Base-by-base conservation (phyloP, 176 grass and related monocot species). In the Eragrostis curvula region DNA sequence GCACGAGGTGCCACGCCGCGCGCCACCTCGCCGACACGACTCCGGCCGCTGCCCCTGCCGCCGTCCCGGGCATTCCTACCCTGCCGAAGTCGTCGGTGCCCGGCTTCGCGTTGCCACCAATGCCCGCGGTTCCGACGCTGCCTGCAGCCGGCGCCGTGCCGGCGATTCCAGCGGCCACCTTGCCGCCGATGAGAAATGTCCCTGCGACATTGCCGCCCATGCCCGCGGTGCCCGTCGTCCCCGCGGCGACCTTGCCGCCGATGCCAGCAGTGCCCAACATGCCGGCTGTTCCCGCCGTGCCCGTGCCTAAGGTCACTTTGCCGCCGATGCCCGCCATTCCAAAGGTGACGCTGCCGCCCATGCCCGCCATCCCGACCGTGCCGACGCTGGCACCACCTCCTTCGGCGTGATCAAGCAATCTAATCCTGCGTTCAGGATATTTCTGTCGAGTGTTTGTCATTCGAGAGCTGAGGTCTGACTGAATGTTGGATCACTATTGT, bases 361-460 rank as follows among this genome's bases (percentile, higher is more conserved):
- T 75, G 52, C 73, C 74, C 0, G 44, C 75, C 30, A 66, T 73
- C 73, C 82, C 82, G 1, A 29, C 48, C 27, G 83, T 85, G 40
- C 71, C 85, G 8, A 48, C 45, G 63, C 57, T 82, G 71, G 71
- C 85, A 3, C 79, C 79, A 2, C 9, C 85, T 16, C 85, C 85
- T 63, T 75, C 85, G 15, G 73, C 79, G 5, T 67, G 25, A 29
- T 7, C 47, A 67, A 66, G 9, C 5, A 52, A 4, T 2, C 32
- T 2, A 36, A 36, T 2, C 32, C 2, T 36, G 32, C 32, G 32
- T 4, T 4, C 32, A 36, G 3, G n/a, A n/a, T 36, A 2, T 4
- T 36, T 36, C 32, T 36, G 32, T 36, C 3, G 32, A 36, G 32
- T 36, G 32, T 36, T 2, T 36, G 32, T 36, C 32, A 36, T 36